A percentile compares a stretch with the other conserved stretches of the same genome.
Evolutionary conservation across 352 stramenopile species (phyloP).

Genomic region (Blastocystis sp.): DNA sequence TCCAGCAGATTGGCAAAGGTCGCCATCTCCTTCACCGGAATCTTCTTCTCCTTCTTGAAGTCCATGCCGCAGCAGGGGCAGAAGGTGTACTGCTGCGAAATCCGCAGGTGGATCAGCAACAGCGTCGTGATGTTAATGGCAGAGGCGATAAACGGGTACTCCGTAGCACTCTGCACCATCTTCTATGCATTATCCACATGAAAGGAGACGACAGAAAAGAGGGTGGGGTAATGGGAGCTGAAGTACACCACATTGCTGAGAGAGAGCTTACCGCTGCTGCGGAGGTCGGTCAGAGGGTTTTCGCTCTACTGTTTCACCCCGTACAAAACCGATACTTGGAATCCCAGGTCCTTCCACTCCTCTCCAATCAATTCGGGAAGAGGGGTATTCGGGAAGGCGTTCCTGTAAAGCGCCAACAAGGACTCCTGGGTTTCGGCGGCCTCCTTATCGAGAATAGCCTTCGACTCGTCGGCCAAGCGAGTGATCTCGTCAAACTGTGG

Average conservation of each 20-base stretch:
- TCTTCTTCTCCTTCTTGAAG: slow-evolving; percentile 51
- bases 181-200: slow-evolving; percentile 21
- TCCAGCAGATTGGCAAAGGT: slow-evolving; percentile 52
- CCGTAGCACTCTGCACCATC: slow-evolving; percentile 12
- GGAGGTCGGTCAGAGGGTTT: slow-evolving; percentile 42
- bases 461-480: not conserved
- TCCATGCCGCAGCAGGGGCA: slow-evolving; percentile 49
- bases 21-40: slow-evolving; percentile 12
- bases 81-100: slow-evolving; percentile 43
- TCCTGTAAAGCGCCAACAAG: slow-evolving; percentile 35
- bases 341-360: slow-evolving; percentile 52
- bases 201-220: not conserved
- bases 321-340: slow-evolving; percentile 26
- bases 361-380: slow-evolving; percentile 10
- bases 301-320: not conserved
- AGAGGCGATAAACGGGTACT: slow-evolving; percentile 58
- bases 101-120: slow-evolving; percentile 43
- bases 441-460: slow-evolving; percentile 1
- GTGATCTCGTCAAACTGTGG: slow-evolving; percentile 10
- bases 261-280: slow-evolving; percentile 40
- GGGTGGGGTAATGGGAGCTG: slow-evolving; percentile 22
- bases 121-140: slow-evolving; percentile 54
- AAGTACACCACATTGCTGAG: slow-evolving; percentile 49
- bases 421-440: not conserved
- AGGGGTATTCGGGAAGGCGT: slow-evolving; percentile 2